Conservation (phyloP, 768 basidiomycete species). For the Collybiopsis confluens region DNA sequence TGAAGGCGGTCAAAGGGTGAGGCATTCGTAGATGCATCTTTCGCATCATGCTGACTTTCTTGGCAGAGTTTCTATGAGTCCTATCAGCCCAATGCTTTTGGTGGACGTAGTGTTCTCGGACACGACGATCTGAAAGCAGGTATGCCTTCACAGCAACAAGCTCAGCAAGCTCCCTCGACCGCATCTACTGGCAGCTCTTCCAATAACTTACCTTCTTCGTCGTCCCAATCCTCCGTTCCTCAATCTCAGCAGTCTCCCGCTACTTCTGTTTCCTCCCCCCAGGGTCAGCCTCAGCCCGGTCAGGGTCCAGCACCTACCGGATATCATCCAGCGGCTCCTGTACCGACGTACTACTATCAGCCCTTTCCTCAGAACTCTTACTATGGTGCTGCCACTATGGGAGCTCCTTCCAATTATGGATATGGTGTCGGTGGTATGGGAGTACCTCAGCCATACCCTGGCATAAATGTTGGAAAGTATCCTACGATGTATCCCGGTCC, state of each 20-base stretch:
- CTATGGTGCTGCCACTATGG: constrained; percentile 44
- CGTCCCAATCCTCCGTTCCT: constrained; percentile 38
- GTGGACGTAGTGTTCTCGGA: constrained; percentile 56
- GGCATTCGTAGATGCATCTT: constrained; percentile 17
- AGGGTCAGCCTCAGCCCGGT: constrained; percentile 53
- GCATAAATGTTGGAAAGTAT: constrained; percentile 61
- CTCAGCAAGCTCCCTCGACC: constrained; percentile 17
- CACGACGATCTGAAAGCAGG: constrained; percentile 78
- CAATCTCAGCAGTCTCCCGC: constrained; percentile 42
- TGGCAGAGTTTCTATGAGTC: constrained; percentile 73
- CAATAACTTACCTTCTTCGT: constrained; percentile 44
- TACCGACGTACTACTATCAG: constrained; percentile 54
- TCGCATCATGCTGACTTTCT: constrained; percentile 13
- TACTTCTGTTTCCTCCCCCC: constrained; percentile 40
- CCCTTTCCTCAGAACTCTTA: constrained; percentile 58
- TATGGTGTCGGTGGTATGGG: constrained; percentile 43
- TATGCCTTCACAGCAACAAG: constrained; percentile 55
- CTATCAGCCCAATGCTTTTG: constrained; percentile 66
- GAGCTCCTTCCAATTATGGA: constrained; percentile 32
- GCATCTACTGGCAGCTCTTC: constrained; percentile 23
- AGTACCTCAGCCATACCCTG: constrained; percentile 39
- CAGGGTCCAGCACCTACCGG: constrained; percentile 32
- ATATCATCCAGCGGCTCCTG: constrained; percentile 48
- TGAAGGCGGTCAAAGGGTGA: constrained; percentile 60
- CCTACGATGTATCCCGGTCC: constrained; percentile 70